A percentile compares a stretch with the other conserved stretches of the same genome.
These are phyloP conservation scores for Talaromyces marneffei DNA, from an alignment of 2,329 filamentous ascomycete species.

Conservation along the genomic window DNA sequence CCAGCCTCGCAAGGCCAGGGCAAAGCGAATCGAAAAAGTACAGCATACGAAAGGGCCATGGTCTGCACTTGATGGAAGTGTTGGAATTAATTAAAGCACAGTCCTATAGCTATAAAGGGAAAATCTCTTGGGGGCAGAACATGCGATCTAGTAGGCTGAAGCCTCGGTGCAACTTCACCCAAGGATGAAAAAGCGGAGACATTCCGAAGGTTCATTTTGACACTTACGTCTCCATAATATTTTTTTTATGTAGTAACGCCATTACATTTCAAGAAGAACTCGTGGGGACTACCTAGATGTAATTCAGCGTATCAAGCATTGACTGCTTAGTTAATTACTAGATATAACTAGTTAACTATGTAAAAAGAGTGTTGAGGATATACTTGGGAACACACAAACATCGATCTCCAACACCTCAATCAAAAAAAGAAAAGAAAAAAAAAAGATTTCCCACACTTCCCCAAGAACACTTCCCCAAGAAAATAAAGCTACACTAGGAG, in stretches of 20 bases:
- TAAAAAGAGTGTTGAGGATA: not conserved
- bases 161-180: not conserved
- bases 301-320: no score
- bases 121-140: not conserved
- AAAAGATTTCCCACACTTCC: not conserved
- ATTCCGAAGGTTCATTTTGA: not conserved
- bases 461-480: not conserved
- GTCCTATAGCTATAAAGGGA: not conserved
- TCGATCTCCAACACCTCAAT: not conserved
- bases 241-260: not conserved
- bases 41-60: constrained; percentile 31
- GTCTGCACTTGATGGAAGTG: constrained; percentile 31
- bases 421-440: not conserved
- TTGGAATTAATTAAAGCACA: constrained; percentile 18
- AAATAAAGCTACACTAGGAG: not conserved
- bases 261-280: not conserved
- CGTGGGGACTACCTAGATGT: not conserved
- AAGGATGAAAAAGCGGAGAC: constrained; percentile 6
- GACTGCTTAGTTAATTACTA: no score
- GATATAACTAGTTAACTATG: no score
- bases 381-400: not conserved
- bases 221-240: not conserved
- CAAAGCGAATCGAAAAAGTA: constrained; percentile 17
- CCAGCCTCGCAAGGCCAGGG: constrained; percentile 20
- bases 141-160: not conserved